Evolutionary conservation across 768 basidiomycete genomes (phyloP).

Genomic region (Cyclocybe aegerita): DNA sequence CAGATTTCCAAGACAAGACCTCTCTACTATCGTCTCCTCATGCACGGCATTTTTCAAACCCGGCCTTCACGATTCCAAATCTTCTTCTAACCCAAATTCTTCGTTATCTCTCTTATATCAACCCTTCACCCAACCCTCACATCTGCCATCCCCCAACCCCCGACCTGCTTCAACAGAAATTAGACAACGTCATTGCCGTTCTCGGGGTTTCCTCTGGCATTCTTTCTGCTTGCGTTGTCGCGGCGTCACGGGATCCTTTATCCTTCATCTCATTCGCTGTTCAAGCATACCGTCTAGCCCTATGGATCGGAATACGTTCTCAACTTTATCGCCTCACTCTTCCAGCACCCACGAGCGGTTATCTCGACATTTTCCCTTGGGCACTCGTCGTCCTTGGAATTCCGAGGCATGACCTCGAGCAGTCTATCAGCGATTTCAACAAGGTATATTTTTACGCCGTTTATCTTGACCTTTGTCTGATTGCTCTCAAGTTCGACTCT

Average conservation of each 20-base stretch:
- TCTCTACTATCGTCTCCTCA: slow-evolving; percentile 37
- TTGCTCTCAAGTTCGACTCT: slow-evolving; percentile 6
- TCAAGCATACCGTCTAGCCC: slow-evolving; percentile 47
- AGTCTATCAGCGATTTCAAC: slow-evolving; percentile 20
- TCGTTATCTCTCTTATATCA: slow-evolving; percentile 48
- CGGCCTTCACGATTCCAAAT: slow-evolving; percentile 46
- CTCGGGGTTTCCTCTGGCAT: slow-evolving; percentile 60
- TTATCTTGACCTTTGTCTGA: slow-evolving; percentile 1
- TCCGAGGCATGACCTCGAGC: slow-evolving; percentile 17
- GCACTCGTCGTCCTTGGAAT: slow-evolving; percentile 39
- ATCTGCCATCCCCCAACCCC: slow-evolving; percentile 19
- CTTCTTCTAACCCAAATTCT: slow-evolving; percentile 54
- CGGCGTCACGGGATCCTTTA: slow-evolving; percentile 37
- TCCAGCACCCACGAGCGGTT: background rate
- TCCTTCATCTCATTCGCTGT: slow-evolving; percentile 43
- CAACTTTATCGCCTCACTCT: slow-evolving; percentile 32
- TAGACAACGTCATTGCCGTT: slow-evolving; percentile 33
- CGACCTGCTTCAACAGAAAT: slow-evolving; percentile 32
- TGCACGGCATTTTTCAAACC: slow-evolving; percentile 39
- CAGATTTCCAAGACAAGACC: slow-evolving; percentile 41
- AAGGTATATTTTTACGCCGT: slow-evolving; percentile 15
- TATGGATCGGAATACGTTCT: slow-evolving; percentile 53
- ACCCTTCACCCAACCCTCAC: slow-evolving; percentile 10
- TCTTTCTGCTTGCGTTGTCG: slow-evolving; percentile 51
- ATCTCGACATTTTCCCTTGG: slow-evolving; percentile 38